Conservation (phyloP, 306 rosid species). For the Betula pendula region DNA sequence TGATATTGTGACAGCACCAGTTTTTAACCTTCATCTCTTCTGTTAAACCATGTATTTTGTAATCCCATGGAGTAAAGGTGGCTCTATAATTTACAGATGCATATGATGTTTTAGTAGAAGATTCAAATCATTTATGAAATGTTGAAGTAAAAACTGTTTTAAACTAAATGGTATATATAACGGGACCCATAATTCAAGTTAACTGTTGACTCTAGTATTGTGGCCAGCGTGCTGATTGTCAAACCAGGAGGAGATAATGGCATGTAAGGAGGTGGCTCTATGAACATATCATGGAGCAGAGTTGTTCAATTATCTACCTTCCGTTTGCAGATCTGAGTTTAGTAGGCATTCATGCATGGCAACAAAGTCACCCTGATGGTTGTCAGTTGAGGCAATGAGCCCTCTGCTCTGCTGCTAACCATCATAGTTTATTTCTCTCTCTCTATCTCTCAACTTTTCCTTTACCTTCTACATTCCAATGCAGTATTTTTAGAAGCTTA, state of each 20-base stretch:
- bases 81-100: not conserved
- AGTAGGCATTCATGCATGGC: not conserved
- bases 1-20: conserved; percentile 9
- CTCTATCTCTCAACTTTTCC: not conserved
- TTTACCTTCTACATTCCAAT: not conserved
- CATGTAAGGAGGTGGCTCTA: not conserved
- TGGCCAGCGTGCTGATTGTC: not conserved
- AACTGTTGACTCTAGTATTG: not conserved
- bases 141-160: not conserved
- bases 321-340: not conserved
- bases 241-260: not conserved
- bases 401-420: not conserved
- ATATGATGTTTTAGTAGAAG: not conserved
- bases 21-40: conserved; percentile 13
- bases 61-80: not conserved
- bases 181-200: not conserved
- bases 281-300: not conserved
- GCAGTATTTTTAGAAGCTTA: not conserved
- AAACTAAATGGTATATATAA: not conserved
- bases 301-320: not conserved
- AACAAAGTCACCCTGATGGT: not conserved
- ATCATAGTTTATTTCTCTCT: not conserved
- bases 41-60: conserved; percentile 14
- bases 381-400: not conserved
- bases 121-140: not conserved